Evolutionary conservation across 345 rosid species (phyloP), one percentile per base, ranked within the genome.

Genomic region (Corchorus capsularis): DNA sequence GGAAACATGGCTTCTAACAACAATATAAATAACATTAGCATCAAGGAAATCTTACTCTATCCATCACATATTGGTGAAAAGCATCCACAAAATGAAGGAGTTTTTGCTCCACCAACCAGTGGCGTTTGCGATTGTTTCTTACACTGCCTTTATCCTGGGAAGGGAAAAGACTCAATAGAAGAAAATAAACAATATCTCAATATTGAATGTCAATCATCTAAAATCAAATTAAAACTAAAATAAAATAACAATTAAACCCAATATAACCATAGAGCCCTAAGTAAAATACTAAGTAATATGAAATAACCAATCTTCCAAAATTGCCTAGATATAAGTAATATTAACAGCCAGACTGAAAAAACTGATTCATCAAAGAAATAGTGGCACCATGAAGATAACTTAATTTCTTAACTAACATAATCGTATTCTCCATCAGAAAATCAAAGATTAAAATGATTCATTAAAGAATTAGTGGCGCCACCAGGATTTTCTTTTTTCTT

Each of bases 61-160:
- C 99, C 99, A 96, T 96, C 20, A 96, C 98, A 81, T 93, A 92
- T 82, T 96, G 99, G 86, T 96, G 99, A 82, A 96, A 96, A 75
- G 99, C 99, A 85, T 96, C 99, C 61, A 96, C 96, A 82, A 96
- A 96, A 83, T 96, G 96, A 62, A 96, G 97, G 73, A 96, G 98
- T 85, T 96, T 96, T 90, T 96, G 99, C 83, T 91, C 95, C 79
- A 96, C 90, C 78, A 93, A 85, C 97, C 98, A 93, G 83, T 93
- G 97, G 80, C 66, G 87, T 84, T 92, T 96, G 81, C 76, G 76
- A 83, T 77, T 89, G 81, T 83, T 90, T 73, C 87, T 73, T 74
- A 83, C 79, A 32, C 68, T 78, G 78, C 97, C 90, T 85, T 89
- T 93, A 63, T 86, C 97, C 99, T 96, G 79, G 71, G 82, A 81